Percentiles rank a stretch among this genome's conserved stretches.
Conservation (phyloP, 768 basidiomycete species). For the Kwoniella dejecticola region DNA sequence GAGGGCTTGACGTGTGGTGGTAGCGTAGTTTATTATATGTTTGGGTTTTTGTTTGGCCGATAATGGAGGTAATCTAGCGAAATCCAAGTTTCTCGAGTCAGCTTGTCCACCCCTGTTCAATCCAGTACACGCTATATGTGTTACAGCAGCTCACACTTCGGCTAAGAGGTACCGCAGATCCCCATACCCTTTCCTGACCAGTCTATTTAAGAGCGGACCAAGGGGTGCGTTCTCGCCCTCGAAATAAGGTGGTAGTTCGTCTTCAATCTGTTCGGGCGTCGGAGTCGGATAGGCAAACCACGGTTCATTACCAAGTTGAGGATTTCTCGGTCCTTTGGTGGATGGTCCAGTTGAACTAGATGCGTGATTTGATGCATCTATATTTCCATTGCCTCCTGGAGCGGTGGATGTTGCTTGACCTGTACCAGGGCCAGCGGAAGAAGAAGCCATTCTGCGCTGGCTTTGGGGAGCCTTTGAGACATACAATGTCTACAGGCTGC, state of each 20-base stretch:
- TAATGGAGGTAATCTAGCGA: constrained; percentile 34
- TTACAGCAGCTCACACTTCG: constrained; percentile 43
- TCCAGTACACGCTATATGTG: too few relatives aligned
- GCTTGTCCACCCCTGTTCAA: too few relatives aligned
- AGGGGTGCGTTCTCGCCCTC: constrained; percentile 41
- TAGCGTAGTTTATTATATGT: constrained; percentile 47
- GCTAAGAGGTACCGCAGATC: constrained; percentile 38
- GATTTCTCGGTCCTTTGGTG: constrained; percentile 23
- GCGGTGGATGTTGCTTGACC: not conserved
- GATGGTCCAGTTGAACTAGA: not conserved
- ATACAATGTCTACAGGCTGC: not conserved
- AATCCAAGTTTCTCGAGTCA: not conserved
- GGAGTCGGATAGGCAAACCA: constrained; percentile 45
- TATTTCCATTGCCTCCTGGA: not conserved
- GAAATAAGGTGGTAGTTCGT: constrained; percentile 46
- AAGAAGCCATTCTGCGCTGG: constrained; percentile 11
- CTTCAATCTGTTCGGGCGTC: constrained; percentile 33
- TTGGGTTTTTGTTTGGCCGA: constrained; percentile 32
- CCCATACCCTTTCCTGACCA: constrained; percentile 39
- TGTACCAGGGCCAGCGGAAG: not conserved
- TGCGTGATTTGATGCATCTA: not conserved
- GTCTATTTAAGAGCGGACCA: constrained; percentile 34
- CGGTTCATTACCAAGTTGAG: constrained; percentile 41
- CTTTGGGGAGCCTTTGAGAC: not conserved
- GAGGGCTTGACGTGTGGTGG: constrained; percentile 40